Percentiles rank a stretch among this genome's conserved stretches.
phyloP scores from a whole-genome alignment of 352 stramenopile genomes.

The Thalassiosira hispida region DNA sequence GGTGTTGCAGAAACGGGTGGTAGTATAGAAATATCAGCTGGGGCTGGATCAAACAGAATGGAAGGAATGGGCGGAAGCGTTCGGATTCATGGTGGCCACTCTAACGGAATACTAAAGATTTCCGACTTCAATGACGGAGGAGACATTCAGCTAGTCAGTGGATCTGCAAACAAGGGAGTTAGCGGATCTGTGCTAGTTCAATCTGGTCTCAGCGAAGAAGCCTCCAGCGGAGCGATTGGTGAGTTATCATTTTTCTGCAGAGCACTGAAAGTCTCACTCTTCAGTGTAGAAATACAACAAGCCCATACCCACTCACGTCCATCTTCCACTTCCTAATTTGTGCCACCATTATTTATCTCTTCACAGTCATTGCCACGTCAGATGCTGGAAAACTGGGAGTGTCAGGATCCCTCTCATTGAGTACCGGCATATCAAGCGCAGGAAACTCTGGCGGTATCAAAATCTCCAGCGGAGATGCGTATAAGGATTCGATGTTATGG shows the following conservation, averaged over 20 bases:
- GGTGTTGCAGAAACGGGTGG: conserved; percentile 57
- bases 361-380: conserved; percentile 65
- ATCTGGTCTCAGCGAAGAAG: conserved; percentile 23
- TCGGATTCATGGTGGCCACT: conserved; percentile 44
- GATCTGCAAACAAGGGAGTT: conserved; percentile 4
- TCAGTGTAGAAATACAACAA: too few relatives aligned
- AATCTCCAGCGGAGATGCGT: conserved; percentile 85
- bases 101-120: conserved; percentile 29
- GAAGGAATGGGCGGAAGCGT: conserved; percentile 21
- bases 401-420: conserved; percentile 84
- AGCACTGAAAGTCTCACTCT: not conserved
- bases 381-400: conserved; percentile 85
- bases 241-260: not conserved
- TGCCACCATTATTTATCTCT: conserved; percentile 73
- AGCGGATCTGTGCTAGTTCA: conserved; percentile 22
- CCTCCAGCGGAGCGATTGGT: conserved; percentile 25
- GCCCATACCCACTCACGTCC: not conserved
- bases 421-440: conserved; percentile 85
- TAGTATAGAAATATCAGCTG: conserved; percentile 68
- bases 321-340: not conserved
- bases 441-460: conserved; percentile 85
- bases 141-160: conserved; percentile 19
- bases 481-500: conserved; percentile 45
- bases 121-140: conserved; percentile 16
- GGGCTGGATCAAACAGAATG: conserved; percentile 7